Conservation (phyloP, 208 protist species). For the Blechomonas ayalai region DNA sequence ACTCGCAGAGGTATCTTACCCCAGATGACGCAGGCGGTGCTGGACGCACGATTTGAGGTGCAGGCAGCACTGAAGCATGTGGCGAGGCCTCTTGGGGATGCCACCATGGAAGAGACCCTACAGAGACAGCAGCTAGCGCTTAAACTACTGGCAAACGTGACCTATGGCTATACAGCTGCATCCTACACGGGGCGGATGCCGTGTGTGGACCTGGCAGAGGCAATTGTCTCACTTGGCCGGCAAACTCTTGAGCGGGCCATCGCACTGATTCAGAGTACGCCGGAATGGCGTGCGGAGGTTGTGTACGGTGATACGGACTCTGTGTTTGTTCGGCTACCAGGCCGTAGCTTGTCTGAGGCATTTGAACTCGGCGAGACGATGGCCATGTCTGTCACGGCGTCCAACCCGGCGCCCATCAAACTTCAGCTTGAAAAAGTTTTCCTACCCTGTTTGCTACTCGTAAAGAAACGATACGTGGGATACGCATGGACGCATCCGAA, state of each 20-base stretch:
- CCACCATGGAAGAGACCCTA: slow-evolving; percentile 54
- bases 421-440: slow-evolving; percentile 99
- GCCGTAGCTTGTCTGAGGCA: slow-evolving; percentile 47
- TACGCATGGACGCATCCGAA: slow-evolving; percentile 95
- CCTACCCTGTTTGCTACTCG: slow-evolving; percentile 99
- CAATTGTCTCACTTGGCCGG: slow-evolving; percentile 97
- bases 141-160: slow-evolving; percentile 99
- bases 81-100: slow-evolving; percentile 34
- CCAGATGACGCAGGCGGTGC: slow-evolving; percentile 60
- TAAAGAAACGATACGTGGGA: slow-evolving; percentile 99
- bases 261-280: slow-evolving; percentile 92
- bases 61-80: slow-evolving; percentile 67
- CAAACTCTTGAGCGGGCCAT: slow-evolving; percentile 98
- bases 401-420: slow-evolving; percentile 93
- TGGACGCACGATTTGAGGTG: slow-evolving; percentile 79
- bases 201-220: slow-evolving; percentile 93
- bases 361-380: slow-evolving; percentile 67
- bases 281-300: slow-evolving; percentile 92
- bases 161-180: slow-evolving; percentile 99
- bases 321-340: slow-evolving; percentile 93
- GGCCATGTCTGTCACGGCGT: slow-evolving; percentile 88
- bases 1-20: slow-evolving; percentile 65
- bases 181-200: slow-evolving; percentile 97
- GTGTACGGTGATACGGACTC: slow-evolving; percentile 99
- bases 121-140: slow-evolving; percentile 97